Percentiles rank a stretch among this genome's conserved stretches.
Conservation (phyloP, 805 yeast species). For the Metahyphopichia silvanorum region DNA sequence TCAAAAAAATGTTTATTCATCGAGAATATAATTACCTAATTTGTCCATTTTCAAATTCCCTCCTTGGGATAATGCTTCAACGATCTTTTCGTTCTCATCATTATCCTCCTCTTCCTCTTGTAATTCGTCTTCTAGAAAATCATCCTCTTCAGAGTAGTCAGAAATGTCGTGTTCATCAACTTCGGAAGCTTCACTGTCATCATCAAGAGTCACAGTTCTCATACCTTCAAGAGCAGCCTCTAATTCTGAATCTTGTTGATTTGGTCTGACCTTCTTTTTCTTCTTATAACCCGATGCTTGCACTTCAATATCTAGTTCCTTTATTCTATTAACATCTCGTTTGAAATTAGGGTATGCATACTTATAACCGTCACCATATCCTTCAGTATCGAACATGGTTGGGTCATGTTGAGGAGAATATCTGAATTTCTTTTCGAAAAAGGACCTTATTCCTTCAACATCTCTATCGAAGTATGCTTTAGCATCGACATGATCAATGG, state of each 20-base stretch:
- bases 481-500: constrained; percentile 88
- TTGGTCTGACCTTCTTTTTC: constrained; percentile 24
- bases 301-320: constrained; percentile 76
- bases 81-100: constrained; percentile 51
- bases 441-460: constrained; percentile 82
- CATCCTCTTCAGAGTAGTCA: constrained; percentile 47
- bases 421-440: constrained; percentile 74
- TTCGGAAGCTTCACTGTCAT: constrained; percentile 23
- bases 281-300: constrained; percentile 83
- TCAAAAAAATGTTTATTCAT: too few species aligned
- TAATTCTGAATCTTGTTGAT: constrained; percentile 53
- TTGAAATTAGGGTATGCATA: constrained; percentile 75
- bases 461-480: constrained; percentile 86
- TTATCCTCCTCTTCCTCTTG: constrained; percentile 31
- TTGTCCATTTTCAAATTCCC: constrained; percentile 72
- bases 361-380: constrained; percentile 76
- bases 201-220: constrained; percentile 40
- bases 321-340: constrained; percentile 69
- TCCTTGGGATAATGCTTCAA: constrained; percentile 66
- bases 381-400: constrained; percentile 73
- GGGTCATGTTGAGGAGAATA: constrained; percentile 68
- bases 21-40: constrained; percentile 75
- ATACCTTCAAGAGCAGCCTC: constrained; percentile 72
- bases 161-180: constrained; percentile 25
- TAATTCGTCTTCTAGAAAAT: constrained; percentile 30